Conservation (phyloP, 1,284 basidiomycete species). For the Malassezia sp. region DNA sequence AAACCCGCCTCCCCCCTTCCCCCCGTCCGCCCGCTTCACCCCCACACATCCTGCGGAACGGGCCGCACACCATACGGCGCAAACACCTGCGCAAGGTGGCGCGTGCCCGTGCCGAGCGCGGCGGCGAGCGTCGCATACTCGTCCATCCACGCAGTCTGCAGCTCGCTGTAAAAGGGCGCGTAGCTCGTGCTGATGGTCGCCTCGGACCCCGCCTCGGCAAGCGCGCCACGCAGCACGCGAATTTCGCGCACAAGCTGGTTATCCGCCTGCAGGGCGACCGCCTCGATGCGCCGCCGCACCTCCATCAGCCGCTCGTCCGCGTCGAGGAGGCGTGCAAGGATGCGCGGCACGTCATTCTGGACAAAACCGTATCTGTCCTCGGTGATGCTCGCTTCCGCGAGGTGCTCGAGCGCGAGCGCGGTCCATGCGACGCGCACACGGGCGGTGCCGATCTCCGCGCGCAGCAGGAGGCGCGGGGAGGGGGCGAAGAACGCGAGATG, state of each 20-base stretch:
- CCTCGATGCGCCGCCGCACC: conserved; percentile 4
- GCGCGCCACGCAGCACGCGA: conserved; percentile 6
- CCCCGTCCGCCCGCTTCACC: too few relatives aligned
- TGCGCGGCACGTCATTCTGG: conserved; percentile 21
- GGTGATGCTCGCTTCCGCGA: conserved; percentile 23
- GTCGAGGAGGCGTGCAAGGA: conserved; percentile 8
- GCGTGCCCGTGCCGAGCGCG: not conserved
- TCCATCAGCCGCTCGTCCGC: conserved; percentile 8
- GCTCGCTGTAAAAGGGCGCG: conserved; percentile 11
- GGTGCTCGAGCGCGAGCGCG: conserved; percentile 14
- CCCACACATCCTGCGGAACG: too few relatives aligned
- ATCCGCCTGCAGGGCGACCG: conserved; percentile 9
- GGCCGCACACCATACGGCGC: conserved; percentile 7
- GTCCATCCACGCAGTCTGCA: conserved; percentile 9
- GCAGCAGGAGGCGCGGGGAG: conserved; percentile 9
- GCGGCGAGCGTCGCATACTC: conserved; percentile 5
- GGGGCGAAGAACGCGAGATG: conserved; percentile 12
- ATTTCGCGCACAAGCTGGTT: conserved; percentile 11
- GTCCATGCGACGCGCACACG: conserved; percentile 15
- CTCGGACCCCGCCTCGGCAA: conserved; percentile 7
- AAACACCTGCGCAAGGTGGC: conserved; percentile 6
- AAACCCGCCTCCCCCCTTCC: too few relatives aligned
- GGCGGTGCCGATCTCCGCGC: conserved; percentile 12
- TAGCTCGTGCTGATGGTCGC: conserved; percentile 10
- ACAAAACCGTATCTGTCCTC: conserved; percentile 31